These are phyloP conservation scores for Tinospora cordifolia DNA, from an alignment of 164 flowering plant species.

Conservation along the genomic window DNA sequence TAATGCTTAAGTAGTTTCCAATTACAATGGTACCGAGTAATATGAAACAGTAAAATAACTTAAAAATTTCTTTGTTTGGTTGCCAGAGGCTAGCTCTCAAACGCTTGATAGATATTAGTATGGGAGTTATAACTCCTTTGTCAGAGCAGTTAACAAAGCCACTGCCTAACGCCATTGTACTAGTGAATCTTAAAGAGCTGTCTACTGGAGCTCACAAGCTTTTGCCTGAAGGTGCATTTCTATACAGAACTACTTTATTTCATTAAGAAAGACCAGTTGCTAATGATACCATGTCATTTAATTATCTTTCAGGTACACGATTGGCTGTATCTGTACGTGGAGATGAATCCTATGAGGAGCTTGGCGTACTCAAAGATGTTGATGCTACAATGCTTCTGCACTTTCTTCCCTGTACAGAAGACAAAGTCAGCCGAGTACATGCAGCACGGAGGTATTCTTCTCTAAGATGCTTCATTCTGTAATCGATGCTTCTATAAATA, in stretches of 20 bases:
- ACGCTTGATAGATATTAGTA: constrained; percentile 81
- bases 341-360: constrained; percentile 75
- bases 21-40: neutral
- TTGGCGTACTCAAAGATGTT: constrained; percentile 56
- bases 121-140: constrained; percentile 87
- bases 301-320: constrained; percentile 58
- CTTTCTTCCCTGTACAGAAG: constrained; percentile 62
- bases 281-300: neutral
- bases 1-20: neutral
- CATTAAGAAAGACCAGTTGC: neutral
- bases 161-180: constrained; percentile 73
- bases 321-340: constrained; percentile 85
- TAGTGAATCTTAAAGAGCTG: constrained; percentile 75
- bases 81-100: constrained; percentile 86
- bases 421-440: constrained; percentile 80
- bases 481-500: neutral
- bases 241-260: neutral
- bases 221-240: constrained; percentile 62
- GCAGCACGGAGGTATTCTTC: constrained; percentile 77
- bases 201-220: constrained; percentile 79
- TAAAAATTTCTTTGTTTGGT: constrained; percentile 14
- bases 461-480: neutral
- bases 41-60: constrained; percentile 11
- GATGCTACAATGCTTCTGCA: constrained; percentile 85
- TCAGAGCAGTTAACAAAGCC: constrained; percentile 94